A percentile compares a stretch with the other conserved stretches of the same genome.
Conservation (phyloP, 2,329 filamentous ascomycete species). For the Ophiocordyceps sinensis region DNA sequence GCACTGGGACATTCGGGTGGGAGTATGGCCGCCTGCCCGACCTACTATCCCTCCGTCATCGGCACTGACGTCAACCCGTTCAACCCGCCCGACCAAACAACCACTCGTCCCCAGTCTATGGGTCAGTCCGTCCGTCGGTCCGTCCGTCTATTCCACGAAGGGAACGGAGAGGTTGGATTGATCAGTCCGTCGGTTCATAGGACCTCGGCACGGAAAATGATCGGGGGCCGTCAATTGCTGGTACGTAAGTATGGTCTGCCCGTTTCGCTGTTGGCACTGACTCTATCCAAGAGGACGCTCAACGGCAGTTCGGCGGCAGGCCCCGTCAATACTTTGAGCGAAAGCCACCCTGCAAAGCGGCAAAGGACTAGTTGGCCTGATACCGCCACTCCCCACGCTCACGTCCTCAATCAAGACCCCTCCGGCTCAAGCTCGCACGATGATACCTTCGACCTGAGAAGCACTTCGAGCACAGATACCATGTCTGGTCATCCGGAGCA, state of each 20-base stretch:
- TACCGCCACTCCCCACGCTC: slow-evolving; percentile 1
- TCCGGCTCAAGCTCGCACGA: too few relatives aligned
- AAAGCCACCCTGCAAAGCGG: slow-evolving; percentile 1
- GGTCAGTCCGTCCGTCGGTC: slow-evolving; percentile 12
- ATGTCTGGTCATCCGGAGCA: not conserved
- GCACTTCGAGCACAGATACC: not conserved
- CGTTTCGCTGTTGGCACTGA: not conserved
- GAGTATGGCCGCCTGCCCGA: slow-evolving; percentile 12
- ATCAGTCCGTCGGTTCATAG: not conserved
- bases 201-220: not conserved
- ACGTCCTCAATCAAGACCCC: not conserved
- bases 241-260: not conserved
- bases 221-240: not conserved
- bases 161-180: not conserved
- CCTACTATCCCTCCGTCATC: not conserved
- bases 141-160: not conserved
- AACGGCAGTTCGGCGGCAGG: not conserved
- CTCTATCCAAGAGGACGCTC: not conserved
- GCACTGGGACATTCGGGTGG: slow-evolving; percentile 11
- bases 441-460: too few relatives aligned
- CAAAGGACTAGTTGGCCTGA: not conserved
- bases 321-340: slow-evolving; percentile 3
- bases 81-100: slow-evolving; percentile 15
- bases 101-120: slow-evolving; percentile 27
- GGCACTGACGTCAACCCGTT: slow-evolving; percentile 1